Evolutionary conservation across 345 rosid species (phyloP), one percentile per base, ranked within the genome.

Genomic region (Ceriops tagal): DNA sequence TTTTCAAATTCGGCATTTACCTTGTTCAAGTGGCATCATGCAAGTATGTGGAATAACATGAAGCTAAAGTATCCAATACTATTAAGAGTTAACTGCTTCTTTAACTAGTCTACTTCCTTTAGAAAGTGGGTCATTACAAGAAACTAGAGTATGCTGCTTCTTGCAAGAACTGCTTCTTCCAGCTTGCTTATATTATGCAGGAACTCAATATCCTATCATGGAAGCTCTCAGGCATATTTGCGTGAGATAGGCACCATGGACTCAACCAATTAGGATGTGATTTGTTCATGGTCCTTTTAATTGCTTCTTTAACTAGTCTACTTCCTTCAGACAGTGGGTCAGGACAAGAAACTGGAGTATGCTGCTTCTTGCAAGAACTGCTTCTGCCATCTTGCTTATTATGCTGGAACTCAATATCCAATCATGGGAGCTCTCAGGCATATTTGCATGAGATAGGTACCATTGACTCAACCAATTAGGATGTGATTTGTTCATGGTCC

Each of bases 131-230:
- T 15, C 84, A 92, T 43, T 93, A 88, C 61, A 77, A 86, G 85
- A 89, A 97, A 80, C 77, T 93, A 74, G 92, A 85, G 75, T 91
- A 86, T 78, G 96, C 95, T 52, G 91, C 93, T 64, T 85, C 96
- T 8, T 93, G 91, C 59, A 90, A 87, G 73, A 89, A 69, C 65
- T 89, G 96, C 84, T 93, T 34, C 37, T 93, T 93, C 64, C 84
- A 96, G 74, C 96, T 93, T 75, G 96, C 91, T 46, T 91, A 89
- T 69, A 89, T 69, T 93, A 91, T 22, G 90, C 87, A 8, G 97
- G 98, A 76, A 88, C 96, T 68, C 96, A 91, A 62, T 93, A 91
- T 83, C 98, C 98, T 8, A 91, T 93, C 37, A 91, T 91, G 93
- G 96, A 92, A 24, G 96, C 97, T 81, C 87, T 93, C 55, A 90